These are phyloP conservation scores for Capsicum baccatum DNA, from an alignment of 257 asterid genomes.

Conservation along the genomic window DNA sequence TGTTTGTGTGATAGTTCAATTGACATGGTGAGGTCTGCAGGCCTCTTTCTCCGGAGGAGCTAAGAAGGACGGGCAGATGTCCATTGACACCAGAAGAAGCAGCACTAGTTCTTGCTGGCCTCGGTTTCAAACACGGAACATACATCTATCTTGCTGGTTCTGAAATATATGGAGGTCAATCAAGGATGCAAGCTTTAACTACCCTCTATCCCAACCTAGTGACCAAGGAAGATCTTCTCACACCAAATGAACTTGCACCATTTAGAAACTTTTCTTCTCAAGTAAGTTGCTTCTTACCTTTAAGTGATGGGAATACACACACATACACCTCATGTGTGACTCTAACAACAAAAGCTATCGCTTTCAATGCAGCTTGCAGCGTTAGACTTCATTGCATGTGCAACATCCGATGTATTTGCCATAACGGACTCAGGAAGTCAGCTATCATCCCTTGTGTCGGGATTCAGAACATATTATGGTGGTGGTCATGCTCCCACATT, in stretches of 20 bases:
- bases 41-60: conserved; percentile 50
- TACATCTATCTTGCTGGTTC: conserved; percentile 91
- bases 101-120: conserved; percentile 81
- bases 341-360: not conserved
- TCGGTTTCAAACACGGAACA: conserved; percentile 66
- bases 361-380: conserved; percentile 83
- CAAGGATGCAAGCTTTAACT: conserved; percentile 70
- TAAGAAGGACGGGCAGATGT: conserved; percentile 77
- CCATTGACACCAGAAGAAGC: conserved; percentile 98
- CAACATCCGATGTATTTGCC: conserved; percentile 87
- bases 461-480: conserved; percentile 82
- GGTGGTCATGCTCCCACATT: conserved; percentile 75
- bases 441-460: conserved; percentile 86
- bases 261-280: conserved; percentile 87
- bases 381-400: conserved; percentile 82
- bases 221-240: conserved; percentile 83
- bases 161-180: conserved; percentile 71
- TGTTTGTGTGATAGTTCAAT: not conserved
- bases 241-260: conserved; percentile 75
- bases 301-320: not conserved
- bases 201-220: conserved; percentile 73
- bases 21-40: conserved; percentile 40
- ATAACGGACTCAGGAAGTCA: conserved; percentile 96
- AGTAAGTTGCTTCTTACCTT: conserved; percentile 43
- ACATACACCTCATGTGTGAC: not conserved